These are phyloP conservation scores for Colletotrichum magnum DNA, from an alignment of 2,329 filamentous ascomycete genomes.

Conservation along the genomic window DNA sequence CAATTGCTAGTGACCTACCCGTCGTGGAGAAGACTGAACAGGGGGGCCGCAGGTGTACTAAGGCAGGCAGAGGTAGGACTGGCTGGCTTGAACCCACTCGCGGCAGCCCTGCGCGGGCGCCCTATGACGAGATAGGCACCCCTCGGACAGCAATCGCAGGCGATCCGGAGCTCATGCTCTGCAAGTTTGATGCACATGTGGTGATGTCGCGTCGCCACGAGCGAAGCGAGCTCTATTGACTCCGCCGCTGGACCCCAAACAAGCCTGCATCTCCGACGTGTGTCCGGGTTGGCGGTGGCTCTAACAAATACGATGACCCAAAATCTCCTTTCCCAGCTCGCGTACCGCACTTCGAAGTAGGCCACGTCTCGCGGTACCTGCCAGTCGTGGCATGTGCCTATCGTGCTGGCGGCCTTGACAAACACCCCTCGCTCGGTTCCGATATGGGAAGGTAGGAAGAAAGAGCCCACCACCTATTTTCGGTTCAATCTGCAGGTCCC, in stretches of 20 bases:
- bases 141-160: background rate
- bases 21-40: background rate
- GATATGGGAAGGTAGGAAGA: background rate
- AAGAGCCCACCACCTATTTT: constrained; percentile 10
- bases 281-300: constrained; percentile 20
- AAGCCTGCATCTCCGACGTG: background rate
- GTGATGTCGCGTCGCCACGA: background rate
- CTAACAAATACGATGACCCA: constrained; percentile 19
- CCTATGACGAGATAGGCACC: constrained; percentile 9
- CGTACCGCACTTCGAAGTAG: constrained; percentile 1
- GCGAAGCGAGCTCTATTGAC: constrained; percentile 3
- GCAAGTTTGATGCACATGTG: background rate
- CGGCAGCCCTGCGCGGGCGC: constrained; percentile 1
- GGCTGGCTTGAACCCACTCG: background rate
- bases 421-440: background rate
- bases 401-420: constrained; percentile 2
- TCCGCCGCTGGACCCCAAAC: constrained; percentile 4
- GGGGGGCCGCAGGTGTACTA: no score
- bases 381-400: background rate
- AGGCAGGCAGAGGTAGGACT: background rate
- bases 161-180: background rate
- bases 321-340: background rate
- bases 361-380: background rate
- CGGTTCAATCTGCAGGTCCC: constrained; percentile 7
- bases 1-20: background rate